A percentile compares a stretch with the other conserved stretches of the same genome.
phyloP scores from a whole-genome alignment of 2,329 filamentous ascomycete genomes.

The Xylaria multiplex region DNA sequence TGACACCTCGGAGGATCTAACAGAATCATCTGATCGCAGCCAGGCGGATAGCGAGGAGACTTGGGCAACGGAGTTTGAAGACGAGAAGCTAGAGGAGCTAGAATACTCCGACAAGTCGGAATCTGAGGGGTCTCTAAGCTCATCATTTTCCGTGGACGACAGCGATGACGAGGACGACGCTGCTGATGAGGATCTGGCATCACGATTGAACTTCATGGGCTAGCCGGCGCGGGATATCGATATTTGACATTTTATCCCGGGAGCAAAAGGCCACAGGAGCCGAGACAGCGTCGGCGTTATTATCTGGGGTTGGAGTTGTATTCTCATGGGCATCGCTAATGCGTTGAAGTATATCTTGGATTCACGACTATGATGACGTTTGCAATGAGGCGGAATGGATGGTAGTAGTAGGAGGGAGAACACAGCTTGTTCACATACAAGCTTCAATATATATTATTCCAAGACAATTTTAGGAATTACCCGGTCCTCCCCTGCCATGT shows the following conservation, averaged over 20 bases:
- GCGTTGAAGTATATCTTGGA: neutral
- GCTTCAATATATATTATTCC: neutral
- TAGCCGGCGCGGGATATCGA: conserved; percentile 12
- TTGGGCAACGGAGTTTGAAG: neutral
- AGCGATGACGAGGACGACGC: conserved; percentile 26
- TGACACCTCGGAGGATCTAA: conserved; percentile 14
- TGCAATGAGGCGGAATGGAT: neutral
- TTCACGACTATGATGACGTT: neutral
- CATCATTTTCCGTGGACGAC: neutral
- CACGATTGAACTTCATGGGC: conserved; percentile 34
- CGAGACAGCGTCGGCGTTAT: neutral
- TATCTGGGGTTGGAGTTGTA: neutral
- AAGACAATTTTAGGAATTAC: conserved; percentile 1
- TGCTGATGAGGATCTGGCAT: conserved; percentile 35
- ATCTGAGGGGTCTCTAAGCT: neutral
- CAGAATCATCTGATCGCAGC: conserved; percentile 4
- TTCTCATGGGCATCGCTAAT: conserved; percentile 1
- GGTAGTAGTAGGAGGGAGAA: neutral
- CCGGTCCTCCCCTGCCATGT: neutral
- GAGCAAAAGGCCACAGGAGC: neutral
- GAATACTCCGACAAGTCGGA: neutral
- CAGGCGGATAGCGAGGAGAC: conserved; percentile 18
- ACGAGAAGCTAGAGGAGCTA: neutral
- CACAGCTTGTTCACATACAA: conserved; percentile 4
- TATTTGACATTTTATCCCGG: neutral